Percentiles rank a stretch among this genome's conserved stretches.
These are phyloP conservation scores for Fusarium pseudocircinatum DNA, from an alignment of 2,329 filamentous ascomycete genomes.

Conservation along the genomic window DNA sequence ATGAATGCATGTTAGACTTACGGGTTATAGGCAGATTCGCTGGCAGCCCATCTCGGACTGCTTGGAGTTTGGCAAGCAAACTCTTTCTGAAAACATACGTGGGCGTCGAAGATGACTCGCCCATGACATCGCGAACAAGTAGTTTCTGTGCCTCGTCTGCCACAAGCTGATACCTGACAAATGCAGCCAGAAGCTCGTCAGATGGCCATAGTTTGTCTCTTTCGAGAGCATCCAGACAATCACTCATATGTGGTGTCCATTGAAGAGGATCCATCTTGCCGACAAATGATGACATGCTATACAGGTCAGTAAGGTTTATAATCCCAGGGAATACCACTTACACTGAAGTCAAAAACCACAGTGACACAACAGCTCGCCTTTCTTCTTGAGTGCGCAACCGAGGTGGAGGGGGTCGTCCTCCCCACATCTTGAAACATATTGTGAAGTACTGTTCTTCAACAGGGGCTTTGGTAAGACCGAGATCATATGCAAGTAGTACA, in stretches of 20 bases:
- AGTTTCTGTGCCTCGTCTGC: conserved; percentile 51
- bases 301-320: conserved; percentile 2
- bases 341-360: conserved; percentile 55
- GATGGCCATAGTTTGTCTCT: conserved; percentile 56
- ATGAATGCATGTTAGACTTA: conserved; percentile 30
- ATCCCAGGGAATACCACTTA: conserved; percentile 26
- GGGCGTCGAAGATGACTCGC: conserved; percentile 41
- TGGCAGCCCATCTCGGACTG: conserved; percentile 40
- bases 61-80: conserved; percentile 43
- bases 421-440: conserved; percentile 50
- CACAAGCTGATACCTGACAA: conserved; percentile 52
- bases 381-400: conserved; percentile 59
- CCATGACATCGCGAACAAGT: conserved; percentile 44
- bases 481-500: conserved; percentile 55
- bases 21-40: conserved; percentile 39
- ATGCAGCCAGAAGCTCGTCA: conserved; percentile 57
- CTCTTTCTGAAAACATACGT: conserved; percentile 48
- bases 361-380: conserved; percentile 58
- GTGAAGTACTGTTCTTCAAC: conserved; percentile 50
- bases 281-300: conserved; percentile 51
- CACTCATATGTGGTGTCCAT: conserved; percentile 69
- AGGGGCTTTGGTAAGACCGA: conserved; percentile 54
- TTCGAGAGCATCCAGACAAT: conserved; percentile 60
- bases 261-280: conserved; percentile 60
- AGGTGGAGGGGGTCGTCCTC: conserved; percentile 40